Evolutionary conservation across 495 filamentous ascomycete species (phyloP), one percentile per base, ranked within the genome.

Genomic region (Talaromyces trachyspermus): DNA sequence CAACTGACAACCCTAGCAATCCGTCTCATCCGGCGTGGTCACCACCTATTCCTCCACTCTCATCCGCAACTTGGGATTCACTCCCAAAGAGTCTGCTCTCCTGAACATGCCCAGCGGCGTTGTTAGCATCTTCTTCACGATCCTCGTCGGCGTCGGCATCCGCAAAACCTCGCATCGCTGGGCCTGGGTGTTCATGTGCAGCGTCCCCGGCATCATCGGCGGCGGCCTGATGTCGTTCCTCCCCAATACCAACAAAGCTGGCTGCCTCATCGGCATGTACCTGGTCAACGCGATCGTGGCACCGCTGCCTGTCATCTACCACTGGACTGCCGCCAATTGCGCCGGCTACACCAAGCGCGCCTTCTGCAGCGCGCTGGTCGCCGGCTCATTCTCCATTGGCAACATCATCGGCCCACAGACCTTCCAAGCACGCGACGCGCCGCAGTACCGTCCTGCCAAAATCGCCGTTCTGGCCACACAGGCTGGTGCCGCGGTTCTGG

Each of bases 71-170:
- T 75, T 83, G 41, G 76, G 77, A 10, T 85, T 79, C 50, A 68
- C 58, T n/a, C 62, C 75, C 5, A 68, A 70, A 18, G 52, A 67
- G 19, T 64, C 80, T 0, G 78, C 80, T 11, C 73, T 84, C 5
- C 71, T 85, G 4, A 84, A 84, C 46, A 84, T 75, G 49, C 80
- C 81, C 0, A 79, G 77, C 19, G 81, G 81, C 1, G 64, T 72
- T 2, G 65, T 85, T 35, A 75, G 73, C 47, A 75, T 80, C 33
- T 29, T 68, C 14, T 71, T 73, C 46, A 80, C 79, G n/a, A 54
- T 85, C 0, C 50, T 72, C 12, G 71, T 77, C 2, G 78, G 77
- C 1, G 60, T 60, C 36, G 68, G 67, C 5, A 62, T 74, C 30
- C 68, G 67, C 35, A 51, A 50, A 12, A 64, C 62, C 12, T 68